These are phyloP conservation scores for Diversispora eburnea DNA, from an alignment of 192 early-diverging fungal species.

Conservation along the genomic window DNA sequence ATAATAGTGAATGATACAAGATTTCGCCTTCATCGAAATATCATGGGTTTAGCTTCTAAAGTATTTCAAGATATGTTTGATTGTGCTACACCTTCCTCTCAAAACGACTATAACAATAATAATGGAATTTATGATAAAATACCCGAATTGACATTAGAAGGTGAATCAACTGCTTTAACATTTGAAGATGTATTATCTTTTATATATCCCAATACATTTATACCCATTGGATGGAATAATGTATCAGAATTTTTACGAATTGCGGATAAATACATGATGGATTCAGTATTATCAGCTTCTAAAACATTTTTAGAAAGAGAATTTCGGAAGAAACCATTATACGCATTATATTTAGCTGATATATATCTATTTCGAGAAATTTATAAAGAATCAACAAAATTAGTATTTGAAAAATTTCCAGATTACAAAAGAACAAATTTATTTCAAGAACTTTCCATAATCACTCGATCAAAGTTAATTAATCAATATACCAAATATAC, in stretches of 20 bases:
- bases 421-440: background rate
- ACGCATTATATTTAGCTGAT: slow-evolving; percentile 13
- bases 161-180: background rate
- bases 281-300: background rate
- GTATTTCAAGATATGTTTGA: slow-evolving; percentile 13
- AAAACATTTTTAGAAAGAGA: slow-evolving; percentile 10
- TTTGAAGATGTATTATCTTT: slow-evolving; percentile 4
- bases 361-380: background rate
- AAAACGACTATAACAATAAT: too few species aligned
- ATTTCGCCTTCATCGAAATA: slow-evolving; percentile 8
- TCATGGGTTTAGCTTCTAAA: slow-evolving; percentile 5
- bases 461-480: background rate
- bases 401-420: slow-evolving; percentile 15
- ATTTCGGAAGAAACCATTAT: slow-evolving; percentile 9
- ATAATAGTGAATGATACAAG: background rate
- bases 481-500: background rate
- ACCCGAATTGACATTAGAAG: background rate
- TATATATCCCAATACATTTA: slow-evolving; percentile 1
- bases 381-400: slow-evolving; percentile 22
- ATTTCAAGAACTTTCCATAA: slow-evolving; percentile 10
- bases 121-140: background rate
- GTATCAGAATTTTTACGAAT: slow-evolving; percentile 13
- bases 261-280: slow-evolving; percentile 19
- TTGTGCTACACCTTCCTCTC: background rate
- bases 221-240: slow-evolving; percentile 2